Conservation (phyloP, 331 rosid species). For the Quercus phellos region DNA sequence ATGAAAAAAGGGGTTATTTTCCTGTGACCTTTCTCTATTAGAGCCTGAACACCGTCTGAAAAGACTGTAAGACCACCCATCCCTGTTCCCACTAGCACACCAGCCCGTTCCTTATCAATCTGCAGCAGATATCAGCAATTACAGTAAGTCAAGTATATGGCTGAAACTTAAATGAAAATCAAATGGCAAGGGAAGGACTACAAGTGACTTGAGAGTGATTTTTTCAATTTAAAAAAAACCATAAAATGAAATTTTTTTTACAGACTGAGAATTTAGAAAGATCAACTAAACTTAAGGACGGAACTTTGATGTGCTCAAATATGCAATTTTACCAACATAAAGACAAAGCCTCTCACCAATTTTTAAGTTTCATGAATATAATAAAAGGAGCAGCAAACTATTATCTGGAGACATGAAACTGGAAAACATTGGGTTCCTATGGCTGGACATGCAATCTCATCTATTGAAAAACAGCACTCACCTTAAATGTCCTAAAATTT, state of each 20-base stretch:
- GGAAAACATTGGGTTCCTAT: too few species aligned
- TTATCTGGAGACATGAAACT: too few species aligned
- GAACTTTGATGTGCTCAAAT: too few species aligned
- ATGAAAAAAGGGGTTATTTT: slow-evolving; percentile 87
- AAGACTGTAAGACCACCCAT: slow-evolving; percentile 92
- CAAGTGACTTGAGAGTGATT: not conserved
- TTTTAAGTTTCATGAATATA: not conserved
- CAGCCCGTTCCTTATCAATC: slow-evolving; percentile 80
- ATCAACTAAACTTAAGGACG: not conserved
- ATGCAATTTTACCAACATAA: not conserved
- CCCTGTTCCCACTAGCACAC: slow-evolving; percentile 90
- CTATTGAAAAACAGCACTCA: too few species aligned
- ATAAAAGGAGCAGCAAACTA: not conserved
- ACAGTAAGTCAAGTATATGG: not conserved
- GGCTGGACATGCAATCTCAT: too few species aligned
- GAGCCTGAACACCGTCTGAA: slow-evolving; percentile 71
- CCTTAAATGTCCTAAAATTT: not conserved
- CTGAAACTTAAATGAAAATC: not conserved
- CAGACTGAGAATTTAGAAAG: not conserved
- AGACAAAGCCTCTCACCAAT: not conserved
- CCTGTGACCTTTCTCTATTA: slow-evolving; percentile 80
- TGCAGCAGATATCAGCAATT: slow-evolving; percentile 26
- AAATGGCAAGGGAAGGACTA: not conserved
- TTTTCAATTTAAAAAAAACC: not conserved
- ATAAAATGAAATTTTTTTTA: not conserved